Base-by-base conservation (phyloP, 768 basidiomycete species). In the Psilocybe subaeruginosa region DNA sequence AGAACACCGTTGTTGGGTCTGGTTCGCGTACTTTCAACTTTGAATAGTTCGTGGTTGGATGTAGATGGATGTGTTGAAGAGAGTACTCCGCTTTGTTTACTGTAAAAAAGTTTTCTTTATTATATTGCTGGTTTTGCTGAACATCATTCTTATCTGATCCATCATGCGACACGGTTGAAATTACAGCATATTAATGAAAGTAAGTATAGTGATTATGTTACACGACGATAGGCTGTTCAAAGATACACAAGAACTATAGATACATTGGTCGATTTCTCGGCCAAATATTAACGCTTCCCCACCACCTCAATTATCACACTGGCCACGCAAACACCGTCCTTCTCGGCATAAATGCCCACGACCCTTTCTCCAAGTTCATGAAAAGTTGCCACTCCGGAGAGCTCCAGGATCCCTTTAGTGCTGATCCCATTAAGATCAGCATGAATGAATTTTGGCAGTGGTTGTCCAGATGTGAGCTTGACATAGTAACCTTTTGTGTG, bases 281-380 rank as follows among this genome's bases (percentile, higher is more conserved):
- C 33, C 31, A 43, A 16, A 14, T 43, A 35, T 61, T 60, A 67
- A 56, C 72, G 70, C 64, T 70, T 72, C 46, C 68, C 72, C 27
- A 79, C 81, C 60, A 90, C 83, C 65, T 88, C 86, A n/a, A 88
- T 76, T 23, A 82, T 72, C 43, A 85, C 80, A 58, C 78, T 78
- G 54, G 80, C 84, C 19, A 88, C 72, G 68, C 86, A 88, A 49
- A 77, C 74, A 3, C 78, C 82, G 52, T 79, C 80, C 57, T 80
- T 79, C 16, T 70, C 73, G 39, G 78, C 78, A 67, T 84, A 89
- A 29, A 90, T 77, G 5, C 84, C 88, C 59, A 88, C 74, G 5
- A 77, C 77, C 58, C 82, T 68, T 69, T 82, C 80, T 23, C 88
- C 88, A 37, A 85, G 65, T 63, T 89, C 86, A 6, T 71, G 69